Conservation (phyloP, 2,329 filamentous ascomycete species). For the Didymella arachidicola region DNA sequence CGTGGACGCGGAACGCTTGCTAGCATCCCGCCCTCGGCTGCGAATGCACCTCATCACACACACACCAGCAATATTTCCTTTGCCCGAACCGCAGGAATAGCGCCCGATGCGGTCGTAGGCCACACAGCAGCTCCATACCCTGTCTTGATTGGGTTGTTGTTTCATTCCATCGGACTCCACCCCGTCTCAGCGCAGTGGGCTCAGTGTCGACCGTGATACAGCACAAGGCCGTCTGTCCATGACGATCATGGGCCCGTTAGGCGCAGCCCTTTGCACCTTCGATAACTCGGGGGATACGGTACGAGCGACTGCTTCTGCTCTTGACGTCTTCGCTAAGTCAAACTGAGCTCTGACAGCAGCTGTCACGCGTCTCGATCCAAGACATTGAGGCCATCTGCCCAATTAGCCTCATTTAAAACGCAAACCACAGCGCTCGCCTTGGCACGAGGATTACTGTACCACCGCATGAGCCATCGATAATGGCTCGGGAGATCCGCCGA, state of each 20-base stretch:
- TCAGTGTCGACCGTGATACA: slow-evolving; percentile 22
- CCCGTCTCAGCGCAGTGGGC: slow-evolving; percentile 21
- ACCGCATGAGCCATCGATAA: slow-evolving; percentile 3
- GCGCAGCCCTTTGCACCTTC: slow-evolving; percentile 1
- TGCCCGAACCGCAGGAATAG: slow-evolving; percentile 25
- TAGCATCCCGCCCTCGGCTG: slow-evolving; percentile 20
- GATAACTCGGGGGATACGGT: background rate
- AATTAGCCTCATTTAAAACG: background rate
- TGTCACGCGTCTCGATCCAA: background rate
- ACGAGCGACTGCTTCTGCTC: background rate
- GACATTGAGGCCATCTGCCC: background rate
- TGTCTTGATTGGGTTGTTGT: slow-evolving; percentile 33
- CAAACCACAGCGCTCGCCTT: slow-evolving; percentile 1
- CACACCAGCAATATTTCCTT: slow-evolving; percentile 37
- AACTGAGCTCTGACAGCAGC: background rate
- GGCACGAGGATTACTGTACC: background rate
- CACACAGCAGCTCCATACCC: slow-evolving; percentile 20
- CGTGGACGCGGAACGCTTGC: slow-evolving; percentile 23
- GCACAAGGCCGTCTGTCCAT: slow-evolving; percentile 23
- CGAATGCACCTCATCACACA: slow-evolving; percentile 46
- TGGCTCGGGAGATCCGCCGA: background rate
- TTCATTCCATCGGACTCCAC: slow-evolving; percentile 13
- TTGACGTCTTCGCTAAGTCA: slow-evolving; percentile 4
- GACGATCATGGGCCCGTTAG: slow-evolving; percentile 1
- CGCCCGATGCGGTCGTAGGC: slow-evolving; percentile 27